Base-by-base conservation (phyloP, 1,284 basidiomycete genomes). In the Sphagnurus paluster region DNA sequence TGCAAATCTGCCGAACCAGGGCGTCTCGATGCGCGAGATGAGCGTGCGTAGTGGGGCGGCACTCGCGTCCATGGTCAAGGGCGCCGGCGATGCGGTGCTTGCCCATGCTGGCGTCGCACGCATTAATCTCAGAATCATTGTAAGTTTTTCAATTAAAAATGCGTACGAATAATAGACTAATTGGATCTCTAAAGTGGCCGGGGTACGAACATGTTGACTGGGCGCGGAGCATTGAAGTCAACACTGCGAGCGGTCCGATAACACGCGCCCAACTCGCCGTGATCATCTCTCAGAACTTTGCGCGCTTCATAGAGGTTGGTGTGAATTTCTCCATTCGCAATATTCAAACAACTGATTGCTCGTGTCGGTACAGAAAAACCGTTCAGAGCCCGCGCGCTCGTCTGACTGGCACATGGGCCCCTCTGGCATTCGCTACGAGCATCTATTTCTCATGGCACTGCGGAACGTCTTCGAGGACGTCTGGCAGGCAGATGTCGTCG, bases 401-500 rank as follows among this genome's bases (percentile, higher is more conserved):
- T 42, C 46, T 0, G 57, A 58, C 16, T 75, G 64, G 64, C 57
- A 57, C 14, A 26, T 71, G 5, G 62, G 60, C 6, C 47, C 54
- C 25, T 50, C 42, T 7, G 57, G 60, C 3, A 67, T 76, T n/a
- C 55, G 61, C 3, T 71, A 69, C 45, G 68, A 74, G 16, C 66
- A 70, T 28, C 55, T 75, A 32, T 57, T 71, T 16, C 65, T 76
- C 4, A 54, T 70, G 8, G 64, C 65, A 0, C 49, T 76, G 5
- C 60, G 62, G 53, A 75, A 76, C 38, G 62, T 63, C 21, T 63
- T 59, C 41, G 69, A 72, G 20, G 65, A 72, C 47, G 57, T 63
- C 2, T 76, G 74, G 74, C 71, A 76, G 58, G 74, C 71, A 1
- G 72, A 76, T 24, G 61, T 75, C 21, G 65, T 62, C 23, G 50